Percentiles rank a stretch among this genome's conserved stretches.
phyloP scores from a whole-genome alignment of 2,329 filamentous ascomycete genomes.

The Lecanicillium sp. region DNA sequence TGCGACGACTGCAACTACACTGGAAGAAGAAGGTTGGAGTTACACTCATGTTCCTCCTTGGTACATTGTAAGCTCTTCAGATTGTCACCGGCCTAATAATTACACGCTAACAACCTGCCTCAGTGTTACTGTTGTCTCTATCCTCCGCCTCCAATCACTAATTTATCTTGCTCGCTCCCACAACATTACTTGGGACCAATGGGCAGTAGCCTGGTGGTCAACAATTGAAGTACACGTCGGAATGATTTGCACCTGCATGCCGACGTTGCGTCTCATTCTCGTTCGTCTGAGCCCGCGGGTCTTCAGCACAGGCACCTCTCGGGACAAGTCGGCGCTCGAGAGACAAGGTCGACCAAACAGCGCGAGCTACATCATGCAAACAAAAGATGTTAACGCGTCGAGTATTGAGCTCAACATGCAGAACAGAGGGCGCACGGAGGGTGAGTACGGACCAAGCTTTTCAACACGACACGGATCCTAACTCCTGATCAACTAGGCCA shows the following conservation, averaged over 20 bases:
- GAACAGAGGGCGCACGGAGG: too few species aligned
- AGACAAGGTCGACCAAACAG: conserved; percentile 2
- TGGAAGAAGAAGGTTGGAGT: conserved; percentile 41
- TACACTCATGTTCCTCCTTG: conserved; percentile 41
- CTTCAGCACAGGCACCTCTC: conserved; percentile 6
- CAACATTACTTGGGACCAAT: conserved; percentile 18
- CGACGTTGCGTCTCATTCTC: conserved; percentile 16
- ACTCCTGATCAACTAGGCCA: too few species aligned
- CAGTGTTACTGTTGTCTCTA: conserved; percentile 17
- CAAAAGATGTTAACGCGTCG: conserved; percentile 2
- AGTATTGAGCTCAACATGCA: background rate
- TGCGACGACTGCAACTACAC: conserved; percentile 32
- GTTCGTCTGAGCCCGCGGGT: conserved; percentile 7
- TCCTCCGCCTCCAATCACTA: conserved; percentile 15
- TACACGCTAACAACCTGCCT: background rate
- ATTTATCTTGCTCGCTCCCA: conserved; percentile 14
- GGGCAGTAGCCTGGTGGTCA: conserved; percentile 15
- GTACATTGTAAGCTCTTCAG: conserved; percentile 30
- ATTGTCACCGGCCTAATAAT: too few species aligned
- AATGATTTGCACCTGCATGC: conserved; percentile 19
- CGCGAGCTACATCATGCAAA: conserved; percentile 3
- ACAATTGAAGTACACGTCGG: conserved; percentile 17
- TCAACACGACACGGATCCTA: too few species aligned
- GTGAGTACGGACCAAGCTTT: too few species aligned
- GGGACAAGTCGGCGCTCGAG: conserved; percentile 5